Base-by-base conservation (phyloP, 2,329 filamentous ascomycete genomes). In the Apiospora hydei region DNA sequence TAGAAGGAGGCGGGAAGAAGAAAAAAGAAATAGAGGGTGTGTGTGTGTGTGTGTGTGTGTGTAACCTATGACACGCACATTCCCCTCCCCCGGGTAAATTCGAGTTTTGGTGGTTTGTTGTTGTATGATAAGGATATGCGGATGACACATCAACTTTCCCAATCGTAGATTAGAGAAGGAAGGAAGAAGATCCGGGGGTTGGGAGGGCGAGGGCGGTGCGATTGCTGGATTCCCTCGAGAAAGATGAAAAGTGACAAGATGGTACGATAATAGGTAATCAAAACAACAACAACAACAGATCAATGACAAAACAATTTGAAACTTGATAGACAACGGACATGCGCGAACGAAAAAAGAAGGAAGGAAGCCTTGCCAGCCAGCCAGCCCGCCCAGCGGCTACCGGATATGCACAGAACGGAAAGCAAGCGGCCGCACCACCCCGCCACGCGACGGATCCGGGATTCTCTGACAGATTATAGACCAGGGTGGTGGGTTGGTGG, bases 371-470 rank as follows among this genome's bases (percentile, higher is more conserved):
- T 61, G 26, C 18, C 30, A 38, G 7, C 51, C 51, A 7, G 51
- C 51, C 26, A 11, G n/a, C 26, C 51, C 16, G 11, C 8, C 51
- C 26, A 64, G 57, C 53, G 21, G 57, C 34, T 38, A 8, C 34
- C 57, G 57, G 57, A 64, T 64, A 64, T 64, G 57, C 57, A 64
- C 57, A 64, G 57, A n/a, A 64, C 57, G 57, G 14, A 11, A 38
- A 61, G 10, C 26, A 18, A 38, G 34, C 34, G 5, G 34, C 34
- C 34, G 34, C 34, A 38, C 34, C 34, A 18, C 51, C 57, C 4
- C 57, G 57, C 57, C 57, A 64, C 57, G 57, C 57, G 26, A 30
- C 26, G 34, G 57, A 64, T 64, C 57, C 57, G 57, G 34, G 57
- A 41, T 64, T 14, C 34, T 64, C 34, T 64, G 57, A 64, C 57